Evolutionary conservation across 257 asterid genomes (phyloP).

Genomic region (Solanum medicagineum): DNA sequence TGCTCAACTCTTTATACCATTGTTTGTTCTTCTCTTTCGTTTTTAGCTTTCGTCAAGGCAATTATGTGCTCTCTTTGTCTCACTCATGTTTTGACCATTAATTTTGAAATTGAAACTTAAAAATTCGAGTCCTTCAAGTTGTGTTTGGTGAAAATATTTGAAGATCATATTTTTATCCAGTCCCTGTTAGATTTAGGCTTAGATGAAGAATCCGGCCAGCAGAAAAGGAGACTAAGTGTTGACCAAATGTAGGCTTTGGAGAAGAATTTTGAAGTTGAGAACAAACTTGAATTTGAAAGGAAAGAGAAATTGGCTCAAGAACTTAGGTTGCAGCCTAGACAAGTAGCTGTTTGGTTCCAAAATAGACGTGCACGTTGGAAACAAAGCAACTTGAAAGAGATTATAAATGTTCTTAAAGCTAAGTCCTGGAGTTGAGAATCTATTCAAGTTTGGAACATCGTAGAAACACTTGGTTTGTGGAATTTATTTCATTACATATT

Average conservation of each 20-base stretch:
- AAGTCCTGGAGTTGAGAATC: background rate
- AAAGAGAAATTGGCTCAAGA: constrained; percentile 77
- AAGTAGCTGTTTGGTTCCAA: constrained; percentile 96
- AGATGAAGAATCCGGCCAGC: constrained; percentile 71
- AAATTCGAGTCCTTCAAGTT: too few relatives aligned
- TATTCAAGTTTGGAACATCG: too few relatives aligned
- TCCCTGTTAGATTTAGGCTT: constrained; percentile 49
- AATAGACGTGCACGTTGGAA: constrained; percentile 85
- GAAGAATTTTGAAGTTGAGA: constrained; percentile 82
- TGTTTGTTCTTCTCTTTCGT: background rate
- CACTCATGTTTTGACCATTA: background rate
- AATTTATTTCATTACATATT: too few relatives aligned
- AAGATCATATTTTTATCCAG: background rate
- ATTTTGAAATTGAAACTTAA: background rate
- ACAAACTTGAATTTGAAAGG: constrained; percentile 83
- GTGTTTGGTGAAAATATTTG: background rate
- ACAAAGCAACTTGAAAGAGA: constrained; percentile 86
- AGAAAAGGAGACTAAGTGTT: constrained; percentile 60
- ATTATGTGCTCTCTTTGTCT: background rate
- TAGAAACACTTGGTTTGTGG: too few relatives aligned
- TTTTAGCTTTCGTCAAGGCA: background rate
- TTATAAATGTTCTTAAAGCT: constrained; percentile 53
- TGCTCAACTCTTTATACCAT: background rate
- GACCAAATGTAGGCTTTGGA: constrained; percentile 83
- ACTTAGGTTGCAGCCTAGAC: constrained; percentile 83